Evolutionary conservation across 108 stramenopile species (phyloP), one percentile per base, ranked within the genome.

Genomic region (Nitzschia inconspicua): DNA sequence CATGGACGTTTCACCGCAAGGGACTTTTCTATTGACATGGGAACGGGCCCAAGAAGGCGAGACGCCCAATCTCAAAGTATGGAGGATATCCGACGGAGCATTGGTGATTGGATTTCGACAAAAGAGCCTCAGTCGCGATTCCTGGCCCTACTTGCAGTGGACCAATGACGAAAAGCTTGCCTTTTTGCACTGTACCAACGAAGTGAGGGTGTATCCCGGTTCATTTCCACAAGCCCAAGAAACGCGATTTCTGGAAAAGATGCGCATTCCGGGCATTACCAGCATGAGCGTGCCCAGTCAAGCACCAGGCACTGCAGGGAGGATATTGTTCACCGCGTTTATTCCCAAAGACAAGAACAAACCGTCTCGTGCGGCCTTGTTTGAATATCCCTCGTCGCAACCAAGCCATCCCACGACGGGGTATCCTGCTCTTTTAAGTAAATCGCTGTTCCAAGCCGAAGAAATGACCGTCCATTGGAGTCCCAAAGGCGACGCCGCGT

Each of bases 141-240:
- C 82, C 5, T 91, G 94, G 93, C 88, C 88, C 0, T 79, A 85
- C 44, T 24, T 98, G 25, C 91, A 96, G 56, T 98, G 91, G 91
- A 94, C 89, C 35, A 59, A 79, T 43, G 92, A 98, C 63, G 97
- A 98, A 74, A 35, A 51, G 35, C 70, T 75, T 27, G 82, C 79
- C 48, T 80, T 89, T 60, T 34, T 83, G 22, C 51, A 83, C 24
- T 60, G 63, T 0, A 81, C 87, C 47, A 89, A 85, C 59, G 87
- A 93, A 62, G 68, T 93, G 47, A 85, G 82, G 41, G 65, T 93
- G 13, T 93, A 87, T 58, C 41, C 74, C 2, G 77, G 68, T 3
- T 37, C 69, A 2, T 78, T 82, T 58, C 53, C 59, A 27, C 19
- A 58, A 31, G 19, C 25, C 25, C 25, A 23, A 10, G 60, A 76